Base-by-base conservation (phyloP, 2,329 filamentous ascomycete genomes). In the Tolypocladium ovalisporum region DNA sequence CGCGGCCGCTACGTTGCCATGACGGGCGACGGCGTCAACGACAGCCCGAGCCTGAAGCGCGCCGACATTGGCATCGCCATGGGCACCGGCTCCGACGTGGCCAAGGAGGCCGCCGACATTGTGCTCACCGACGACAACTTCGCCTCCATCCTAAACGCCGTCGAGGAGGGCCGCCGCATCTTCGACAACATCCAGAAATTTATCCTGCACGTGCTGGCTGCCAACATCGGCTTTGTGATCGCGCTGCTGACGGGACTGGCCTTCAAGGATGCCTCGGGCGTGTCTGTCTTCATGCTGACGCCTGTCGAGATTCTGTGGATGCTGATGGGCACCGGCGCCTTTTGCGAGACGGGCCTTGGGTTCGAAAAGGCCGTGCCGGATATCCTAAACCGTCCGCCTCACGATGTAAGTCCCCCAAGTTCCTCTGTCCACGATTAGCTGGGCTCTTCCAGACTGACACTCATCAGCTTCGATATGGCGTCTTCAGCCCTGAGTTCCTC, bases 271-370 rank as follows among this genome's bases (percentile, higher is more conserved):
- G 63, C 67, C 4, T 75, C 74, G 17, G 75, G 78, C 1, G 71
- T 87, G 27, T 89, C 86, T 0, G 85, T 89, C 10, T 90, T 89
- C 65, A 86, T 86, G 0, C 76, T 90, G 15, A 77, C 85, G 0
- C 87, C 87, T 0, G 84, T 90, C n/a, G 82, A 90, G 62, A 88
- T 90, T 60, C 76, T 90, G 47, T 90, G 86, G 87, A 85, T 90
- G 60, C 89, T 89, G 64, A 89, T 90, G 86, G 79, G 89, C 57
- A 90, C 87, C 0, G 88, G 85, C 35, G 84, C 83, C 55, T 78
- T 89, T 65, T 86, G 87, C 4, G 87, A 89, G 61, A 89, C 90
- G 84, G 87, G 86, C 59, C 77, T 90, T 3, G 86, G 87, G 2
- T 85, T 89, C 71, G 87, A 90, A 70, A 73, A 79, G 56, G 86